Conservation (phyloP, 169 alveolate genomes). For the Cryptosporidium tyzzeri region DNA sequence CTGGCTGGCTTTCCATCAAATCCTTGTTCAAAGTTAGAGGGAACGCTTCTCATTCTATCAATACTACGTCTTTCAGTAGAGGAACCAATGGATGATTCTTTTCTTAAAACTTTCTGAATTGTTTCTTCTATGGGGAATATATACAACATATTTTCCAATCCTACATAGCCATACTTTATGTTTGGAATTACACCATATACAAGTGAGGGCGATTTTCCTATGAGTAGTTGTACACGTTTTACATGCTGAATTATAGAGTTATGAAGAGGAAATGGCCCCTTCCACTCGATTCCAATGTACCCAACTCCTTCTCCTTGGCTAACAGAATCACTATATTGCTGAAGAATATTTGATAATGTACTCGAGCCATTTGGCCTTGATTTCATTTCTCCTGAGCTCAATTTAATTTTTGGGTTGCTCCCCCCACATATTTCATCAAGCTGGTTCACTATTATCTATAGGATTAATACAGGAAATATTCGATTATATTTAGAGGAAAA, state of each 20-base stretch:
- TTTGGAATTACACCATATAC: conserved; percentile 43
- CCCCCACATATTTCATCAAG: conserved; percentile 63
- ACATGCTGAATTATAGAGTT: conserved; percentile 31
- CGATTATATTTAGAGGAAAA: neutral
- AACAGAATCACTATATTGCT: conserved; percentile 52
- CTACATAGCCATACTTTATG: conserved; percentile 43
- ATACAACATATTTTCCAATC: conserved; percentile 51
- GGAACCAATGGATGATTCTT: neutral
- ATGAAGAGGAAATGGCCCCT: conserved; percentile 66
- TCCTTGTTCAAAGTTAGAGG: conserved; percentile 8
- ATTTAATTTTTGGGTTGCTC: conserved; percentile 21
- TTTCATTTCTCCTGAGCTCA: neutral
- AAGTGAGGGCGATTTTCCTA: conserved; percentile 58
- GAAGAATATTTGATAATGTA: conserved; percentile 45
- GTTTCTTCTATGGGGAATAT: conserved; percentile 35
- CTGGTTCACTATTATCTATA: conserved; percentile 34
- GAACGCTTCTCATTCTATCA: neutral
- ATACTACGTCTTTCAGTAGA: conserved; percentile 5
- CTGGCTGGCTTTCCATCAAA: neutral
- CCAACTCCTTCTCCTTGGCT: conserved; percentile 65
- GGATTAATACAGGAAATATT: neutral
- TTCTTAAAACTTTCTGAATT: neutral
- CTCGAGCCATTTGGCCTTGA: conserved; percentile 3
- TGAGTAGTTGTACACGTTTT: conserved; percentile 43
- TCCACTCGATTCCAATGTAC: conserved; percentile 71